Percentiles rank a stretch among this genome's conserved stretches.
These are phyloP conservation scores for Teunomyces cretensis DNA, from an alignment of 805 yeast genomes.

Conservation along the genomic window DNA sequence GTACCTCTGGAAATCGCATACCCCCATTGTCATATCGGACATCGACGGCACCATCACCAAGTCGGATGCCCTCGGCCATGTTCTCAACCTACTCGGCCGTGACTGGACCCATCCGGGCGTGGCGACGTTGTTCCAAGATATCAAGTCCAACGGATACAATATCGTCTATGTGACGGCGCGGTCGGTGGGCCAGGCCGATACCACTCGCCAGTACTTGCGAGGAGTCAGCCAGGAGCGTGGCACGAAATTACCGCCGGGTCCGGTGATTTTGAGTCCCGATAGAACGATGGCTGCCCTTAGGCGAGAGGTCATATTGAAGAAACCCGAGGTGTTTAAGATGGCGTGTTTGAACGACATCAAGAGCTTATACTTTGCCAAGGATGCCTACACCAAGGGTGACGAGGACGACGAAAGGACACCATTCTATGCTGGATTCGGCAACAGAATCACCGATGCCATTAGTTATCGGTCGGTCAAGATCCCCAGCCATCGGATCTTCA, in stretches of 20 bases:
- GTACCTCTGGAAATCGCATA: slow-evolving; percentile 77
- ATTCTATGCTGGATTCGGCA: slow-evolving; percentile 97
- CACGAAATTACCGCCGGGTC: slow-evolving; percentile 75
- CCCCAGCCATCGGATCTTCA: slow-evolving; percentile 91
- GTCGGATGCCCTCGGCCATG: slow-evolving; percentile 96
- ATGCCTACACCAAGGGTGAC: slow-evolving; percentile 10
- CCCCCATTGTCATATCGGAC: slow-evolving; percentile 93
- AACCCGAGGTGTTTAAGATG: slow-evolving; percentile 98
- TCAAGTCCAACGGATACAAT: slow-evolving; percentile 83
- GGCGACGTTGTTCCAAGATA: slow-evolving; percentile 87
- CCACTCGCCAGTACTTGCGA: slow-evolving; percentile 78
- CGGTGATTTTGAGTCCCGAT: slow-evolving; percentile 93
- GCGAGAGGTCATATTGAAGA: slow-evolving; percentile 88
- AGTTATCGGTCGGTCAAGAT: slow-evolving; percentile 92
- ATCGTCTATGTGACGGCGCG: slow-evolving; percentile 92
- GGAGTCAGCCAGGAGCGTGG: slow-evolving; percentile 77
- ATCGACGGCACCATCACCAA: slow-evolving; percentile 98
- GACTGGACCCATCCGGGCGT: slow-evolving; percentile 99
- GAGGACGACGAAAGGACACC: slow-evolving; percentile 60
- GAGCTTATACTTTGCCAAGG: slow-evolving; percentile 52
- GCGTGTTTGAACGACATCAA: slow-evolving; percentile 89
- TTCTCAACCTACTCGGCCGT: slow-evolving; percentile 85
- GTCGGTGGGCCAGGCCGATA: slow-evolving; percentile 92
- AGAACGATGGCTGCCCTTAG: slow-evolving; percentile 92
- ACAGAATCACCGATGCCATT: slow-evolving; percentile 92